phyloP scores from a whole-genome alignment of 768 basidiomycete species.

The Boletus vinaceobasis region DNA sequence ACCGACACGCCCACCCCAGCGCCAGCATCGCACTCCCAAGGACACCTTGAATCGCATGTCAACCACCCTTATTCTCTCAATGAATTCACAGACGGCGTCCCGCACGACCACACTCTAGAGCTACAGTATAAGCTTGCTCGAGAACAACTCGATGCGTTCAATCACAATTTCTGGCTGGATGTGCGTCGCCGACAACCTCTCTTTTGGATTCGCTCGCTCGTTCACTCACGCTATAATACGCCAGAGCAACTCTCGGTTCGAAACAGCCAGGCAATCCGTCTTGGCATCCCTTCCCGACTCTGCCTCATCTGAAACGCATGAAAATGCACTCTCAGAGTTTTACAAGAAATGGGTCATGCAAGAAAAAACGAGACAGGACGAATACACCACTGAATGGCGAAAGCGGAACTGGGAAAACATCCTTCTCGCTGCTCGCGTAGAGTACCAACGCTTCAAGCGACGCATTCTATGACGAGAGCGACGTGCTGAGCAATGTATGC shows the following conservation, averaged over 20 bases:
- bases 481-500: neutral
- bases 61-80: slow-evolving; percentile 74
- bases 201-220: neutral
- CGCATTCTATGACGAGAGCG: slow-evolving; percentile 23
- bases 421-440: slow-evolving; percentile 53
- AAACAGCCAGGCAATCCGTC: slow-evolving; percentile 59
- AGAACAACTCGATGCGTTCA: slow-evolving; percentile 70
- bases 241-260: slow-evolving; percentile 80
- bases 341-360: slow-evolving; percentile 73
- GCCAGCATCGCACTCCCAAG: slow-evolving; percentile 18
- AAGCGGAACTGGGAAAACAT: slow-evolving; percentile 57
- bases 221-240: neutral
- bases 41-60: slow-evolving; percentile 27
- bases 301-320: slow-evolving; percentile 51
- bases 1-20: slow-evolving; percentile 47
- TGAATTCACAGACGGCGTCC: slow-evolving; percentile 50
- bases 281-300: slow-evolving; percentile 53
- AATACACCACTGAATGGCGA: slow-evolving; percentile 67
- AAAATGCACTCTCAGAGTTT: slow-evolving; percentile 69
- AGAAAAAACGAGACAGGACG: slow-evolving; percentile 53
- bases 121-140: slow-evolving; percentile 69
- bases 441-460: slow-evolving; percentile 42
- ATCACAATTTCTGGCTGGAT: slow-evolving; percentile 78
- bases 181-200: slow-evolving; percentile 40
- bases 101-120: slow-evolving; percentile 44